Evolutionary conservation across 306 rosid genomes (phyloP).

Genomic region (Mimosa bimucronata): DNA sequence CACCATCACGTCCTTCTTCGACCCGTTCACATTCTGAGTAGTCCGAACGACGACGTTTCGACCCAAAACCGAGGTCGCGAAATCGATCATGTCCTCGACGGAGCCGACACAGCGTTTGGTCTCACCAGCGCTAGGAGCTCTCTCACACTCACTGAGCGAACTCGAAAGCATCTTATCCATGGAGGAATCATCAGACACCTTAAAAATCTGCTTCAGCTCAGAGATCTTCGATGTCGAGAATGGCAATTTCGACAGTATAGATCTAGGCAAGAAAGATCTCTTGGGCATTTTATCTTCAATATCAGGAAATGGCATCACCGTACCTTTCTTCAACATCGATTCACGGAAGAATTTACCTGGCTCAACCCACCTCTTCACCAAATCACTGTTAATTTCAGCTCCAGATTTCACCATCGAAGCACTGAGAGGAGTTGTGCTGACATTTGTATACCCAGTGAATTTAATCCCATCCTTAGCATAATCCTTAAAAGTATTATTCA

Average conservation of each 20-base stretch:
- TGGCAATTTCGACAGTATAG: slow-evolving; percentile 74
- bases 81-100: slow-evolving; percentile 90
- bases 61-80: slow-evolving; percentile 78
- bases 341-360: slow-evolving; percentile 94
- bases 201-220: slow-evolving; percentile 66
- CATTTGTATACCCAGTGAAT: slow-evolving; percentile 58
- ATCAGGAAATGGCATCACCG: slow-evolving; percentile 87
- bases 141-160: slow-evolving; percentile 76
- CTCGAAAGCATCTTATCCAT: slow-evolving; percentile 77
- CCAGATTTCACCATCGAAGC: slow-evolving; percentile 32
- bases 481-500: slow-evolving; percentile 84
- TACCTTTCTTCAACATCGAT: slow-evolving; percentile 71
- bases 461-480: slow-evolving; percentile 56
- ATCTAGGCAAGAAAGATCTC: slow-evolving; percentile 94
- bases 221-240: slow-evolving; percentile 67
- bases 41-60: slow-evolving; percentile 71
- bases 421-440: slow-evolving; percentile 34
- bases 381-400: slow-evolving; percentile 44
- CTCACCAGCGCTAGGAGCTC: slow-evolving; percentile 73
- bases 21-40: slow-evolving; percentile 66
- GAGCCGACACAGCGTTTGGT: slow-evolving; percentile 90
- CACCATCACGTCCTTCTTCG: slow-evolving; percentile 59
- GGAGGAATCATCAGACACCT: slow-evolving; percentile 72
- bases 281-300: slow-evolving; percentile 82
- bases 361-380: slow-evolving; percentile 84